Percentiles rank a stretch among this genome's conserved stretches.
Conservation (phyloP, 2,329 filamentous ascomycete genomes). For the Sclerotinia trifoliorum region DNA sequence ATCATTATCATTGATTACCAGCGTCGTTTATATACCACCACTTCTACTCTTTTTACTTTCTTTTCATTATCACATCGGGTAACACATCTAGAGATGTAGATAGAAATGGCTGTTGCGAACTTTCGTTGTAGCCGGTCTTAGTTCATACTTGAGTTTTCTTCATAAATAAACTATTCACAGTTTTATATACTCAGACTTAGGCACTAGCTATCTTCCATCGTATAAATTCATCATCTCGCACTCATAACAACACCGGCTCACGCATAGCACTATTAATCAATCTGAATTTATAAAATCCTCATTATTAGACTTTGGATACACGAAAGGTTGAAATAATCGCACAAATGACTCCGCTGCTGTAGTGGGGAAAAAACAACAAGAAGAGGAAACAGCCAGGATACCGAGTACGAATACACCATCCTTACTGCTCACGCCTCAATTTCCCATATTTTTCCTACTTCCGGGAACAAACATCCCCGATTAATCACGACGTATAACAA, state of each 20-base stretch:
- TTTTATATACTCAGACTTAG: no score
- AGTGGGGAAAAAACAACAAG: not conserved
- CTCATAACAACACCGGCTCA: not conserved
- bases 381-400: not conserved
- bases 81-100: no score
- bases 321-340: slow-evolving; percentile 1
- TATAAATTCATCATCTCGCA: not conserved
- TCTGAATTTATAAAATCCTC: slow-evolving; percentile 3
- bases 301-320: slow-evolving; percentile 10
- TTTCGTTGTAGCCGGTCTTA: no score
- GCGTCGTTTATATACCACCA: no score
- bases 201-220: not conserved
- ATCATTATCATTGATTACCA: no score
- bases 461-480: not conserved
- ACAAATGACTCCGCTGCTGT: slow-evolving; percentile 6
- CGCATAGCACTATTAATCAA: not conserved
- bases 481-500: slow-evolving; percentile 11
- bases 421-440: not conserved
- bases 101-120: no score
- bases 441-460: not conserved
- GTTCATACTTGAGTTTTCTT: no score
- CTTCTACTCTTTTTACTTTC: no score
- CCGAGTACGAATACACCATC: slow-evolving; percentile 17
- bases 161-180: no score
- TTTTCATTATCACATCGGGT: no score